phyloP scores from a whole-genome alignment of 345 rosid genomes.

The Eucalyptus marginata region DNA sequence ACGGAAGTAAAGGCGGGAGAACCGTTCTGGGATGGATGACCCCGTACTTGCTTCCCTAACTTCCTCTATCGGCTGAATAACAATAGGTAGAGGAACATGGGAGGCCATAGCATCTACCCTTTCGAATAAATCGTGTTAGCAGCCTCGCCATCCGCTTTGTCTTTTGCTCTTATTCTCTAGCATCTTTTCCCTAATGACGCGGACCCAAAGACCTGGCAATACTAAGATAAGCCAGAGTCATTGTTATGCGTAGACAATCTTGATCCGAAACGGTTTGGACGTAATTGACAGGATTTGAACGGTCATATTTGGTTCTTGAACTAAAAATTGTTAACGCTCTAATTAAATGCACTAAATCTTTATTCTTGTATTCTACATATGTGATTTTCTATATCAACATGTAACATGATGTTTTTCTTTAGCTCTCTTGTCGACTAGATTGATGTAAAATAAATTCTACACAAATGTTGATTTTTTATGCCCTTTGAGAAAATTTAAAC shows the following conservation, averaged over 20 bases:
- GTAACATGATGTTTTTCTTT: neutral
- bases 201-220: neutral
- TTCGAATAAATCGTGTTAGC: neutral
- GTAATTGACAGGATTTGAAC: neutral
- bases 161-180: neutral
- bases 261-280: rapidly evolving
- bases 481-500: too few species aligned
- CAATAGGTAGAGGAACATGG: too few species aligned
- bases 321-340: neutral
- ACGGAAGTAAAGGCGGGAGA: too few species aligned
- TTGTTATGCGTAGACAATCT: neutral
- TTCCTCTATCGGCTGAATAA: too few species aligned
- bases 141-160: neutral
- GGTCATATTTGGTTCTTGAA: rapidly evolving
- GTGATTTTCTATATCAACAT: neutral
- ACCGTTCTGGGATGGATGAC: too few species aligned
- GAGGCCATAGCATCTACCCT: neutral
- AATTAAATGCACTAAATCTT: neutral
- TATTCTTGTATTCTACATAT: too few species aligned
- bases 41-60: too few species aligned
- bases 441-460: neutral
- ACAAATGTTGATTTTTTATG: too few species aligned
- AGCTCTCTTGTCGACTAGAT: neutral
- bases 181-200: neutral
- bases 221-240: neutral